Percentiles rank a stretch among this genome's conserved stretches.
Evolutionary conservation across 2,329 filamentous ascomycete genomes (phyloP).

Genomic region (Penicillium griseofulvum): DNA sequence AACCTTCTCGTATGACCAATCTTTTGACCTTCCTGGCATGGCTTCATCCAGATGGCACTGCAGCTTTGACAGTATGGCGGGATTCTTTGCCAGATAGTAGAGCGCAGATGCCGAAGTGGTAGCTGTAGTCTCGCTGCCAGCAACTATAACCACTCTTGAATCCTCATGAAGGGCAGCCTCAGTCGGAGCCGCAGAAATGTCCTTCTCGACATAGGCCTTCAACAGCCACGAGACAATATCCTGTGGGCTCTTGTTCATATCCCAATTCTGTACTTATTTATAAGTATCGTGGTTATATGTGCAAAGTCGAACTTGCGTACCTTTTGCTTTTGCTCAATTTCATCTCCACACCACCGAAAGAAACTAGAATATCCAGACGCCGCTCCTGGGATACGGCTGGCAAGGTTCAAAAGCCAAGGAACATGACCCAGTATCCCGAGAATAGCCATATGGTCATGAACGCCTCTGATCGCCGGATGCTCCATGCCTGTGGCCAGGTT

Average conservation of each 20-base stretch:
- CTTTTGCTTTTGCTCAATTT: conserved; percentile 2
- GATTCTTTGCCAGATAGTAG: conserved; percentile 4
- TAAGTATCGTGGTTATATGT: background rate
- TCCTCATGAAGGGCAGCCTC: conserved; percentile 7
- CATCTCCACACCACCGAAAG: background rate
- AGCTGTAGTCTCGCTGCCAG: conserved; percentile 11
- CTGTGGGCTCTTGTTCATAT: conserved; percentile 26
- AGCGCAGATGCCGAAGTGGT: conserved; percentile 5
- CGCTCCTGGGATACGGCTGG: no score
- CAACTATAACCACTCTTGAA: conserved; percentile 7
- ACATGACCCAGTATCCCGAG: no score
- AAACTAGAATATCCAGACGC: no score
- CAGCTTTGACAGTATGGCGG: background rate
- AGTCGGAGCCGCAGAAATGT: conserved; percentile 34
- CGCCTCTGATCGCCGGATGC: no score
- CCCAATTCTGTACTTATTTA: conserved; percentile 19
- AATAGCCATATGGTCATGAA: no score
- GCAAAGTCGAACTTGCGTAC: background rate
- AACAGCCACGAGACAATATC: conserved; percentile 44
- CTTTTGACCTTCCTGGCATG: background rate
- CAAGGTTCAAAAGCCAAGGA: no score
- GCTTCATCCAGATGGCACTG: conserved; percentile 4
- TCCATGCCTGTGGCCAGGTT: no score
- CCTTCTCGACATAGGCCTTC: conserved; percentile 39
- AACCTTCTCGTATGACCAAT: no score